Evolutionary conservation across 2,329 filamentous ascomycete genomes (phyloP).

Genomic region (Exophiala viscosa): DNA sequence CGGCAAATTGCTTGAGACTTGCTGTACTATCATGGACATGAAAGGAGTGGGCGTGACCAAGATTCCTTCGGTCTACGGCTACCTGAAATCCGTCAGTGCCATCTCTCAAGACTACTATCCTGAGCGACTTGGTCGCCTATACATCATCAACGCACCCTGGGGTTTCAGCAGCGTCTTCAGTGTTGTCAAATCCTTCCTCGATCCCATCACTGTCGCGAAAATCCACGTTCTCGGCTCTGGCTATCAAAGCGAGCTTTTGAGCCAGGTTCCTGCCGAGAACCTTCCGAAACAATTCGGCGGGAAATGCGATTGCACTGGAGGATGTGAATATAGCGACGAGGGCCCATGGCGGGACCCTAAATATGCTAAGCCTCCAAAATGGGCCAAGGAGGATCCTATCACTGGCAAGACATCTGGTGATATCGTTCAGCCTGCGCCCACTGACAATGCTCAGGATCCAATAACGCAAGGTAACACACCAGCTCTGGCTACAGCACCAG

Average conservation of each 20-base stretch:
- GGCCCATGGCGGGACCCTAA: slow-evolving; percentile 70
- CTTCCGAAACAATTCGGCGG: slow-evolving; percentile 84
- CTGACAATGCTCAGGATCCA: slow-evolving; percentile 18
- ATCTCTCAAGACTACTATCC: slow-evolving; percentile 99
- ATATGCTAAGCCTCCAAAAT: slow-evolving; percentile 44
- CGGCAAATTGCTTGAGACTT: slow-evolving; percentile 88
- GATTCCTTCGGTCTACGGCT: slow-evolving; percentile 78
- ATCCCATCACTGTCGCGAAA: slow-evolving; percentile 94
- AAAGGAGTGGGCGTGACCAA: slow-evolving; percentile 86
- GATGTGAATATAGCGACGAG: slow-evolving; percentile 80
- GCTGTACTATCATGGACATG: slow-evolving; percentile 97
- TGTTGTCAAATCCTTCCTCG: slow-evolving; percentile 88
- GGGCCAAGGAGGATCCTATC: slow-evolving; percentile 34
- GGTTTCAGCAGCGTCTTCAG: slow-evolving; percentile 83
- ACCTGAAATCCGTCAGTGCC: slow-evolving; percentile 76
- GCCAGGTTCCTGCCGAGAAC: slow-evolving; percentile 84
- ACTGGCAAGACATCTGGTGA: slow-evolving; percentile 21
- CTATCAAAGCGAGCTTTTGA: slow-evolving; percentile 80
- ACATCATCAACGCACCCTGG: slow-evolving; percentile 97
- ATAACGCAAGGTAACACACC: slow-evolving; percentile 1
- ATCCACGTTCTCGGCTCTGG: slow-evolving; percentile 80
- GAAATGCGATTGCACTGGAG: slow-evolving; percentile 72
- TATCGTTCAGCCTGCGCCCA: slow-evolving; percentile 19
- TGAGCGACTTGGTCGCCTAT: slow-evolving; percentile 90
- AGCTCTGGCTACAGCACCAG: slow-evolving; percentile 13